Percentiles rank a stretch among this genome's conserved stretches.
phyloP scores from a whole-genome alignment of 2,329 filamentous ascomycete species.

The Phyllosticta citriasiana region DNA sequence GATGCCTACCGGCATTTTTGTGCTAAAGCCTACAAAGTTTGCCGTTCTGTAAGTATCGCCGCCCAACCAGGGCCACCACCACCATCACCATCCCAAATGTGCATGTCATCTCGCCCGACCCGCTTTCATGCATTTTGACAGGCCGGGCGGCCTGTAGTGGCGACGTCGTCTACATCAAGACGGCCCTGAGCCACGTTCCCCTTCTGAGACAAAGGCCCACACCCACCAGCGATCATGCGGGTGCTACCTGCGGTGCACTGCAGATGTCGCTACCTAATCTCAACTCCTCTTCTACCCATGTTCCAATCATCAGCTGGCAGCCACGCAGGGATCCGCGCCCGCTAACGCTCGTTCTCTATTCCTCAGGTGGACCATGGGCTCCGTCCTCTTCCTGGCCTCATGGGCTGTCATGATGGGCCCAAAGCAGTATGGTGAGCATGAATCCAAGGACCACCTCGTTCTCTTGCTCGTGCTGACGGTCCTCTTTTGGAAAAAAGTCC shows the following conservation, averaged over 20 bases:
- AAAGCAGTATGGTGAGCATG: conserved; percentile 53
- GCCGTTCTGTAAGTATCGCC: conserved; percentile 76
- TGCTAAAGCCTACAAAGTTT: conserved; percentile 81
- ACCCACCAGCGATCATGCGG: conserved; percentile 31
- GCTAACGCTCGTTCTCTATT: conserved; percentile 13
- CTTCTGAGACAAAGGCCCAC: conserved; percentile 13
- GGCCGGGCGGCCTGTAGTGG: conserved; percentile 4
- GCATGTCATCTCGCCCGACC: conserved; percentile 1
- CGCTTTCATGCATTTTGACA: conserved; percentile 9
- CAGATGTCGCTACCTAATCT: conserved; percentile 23
- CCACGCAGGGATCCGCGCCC: conserved; percentile 10
- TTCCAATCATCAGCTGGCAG: conserved; percentile 17
- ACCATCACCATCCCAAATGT: not conserved
- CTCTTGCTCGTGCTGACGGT: not conserved
- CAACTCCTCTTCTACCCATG: conserved; percentile 18
- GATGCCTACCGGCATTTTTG: conserved; percentile 62
- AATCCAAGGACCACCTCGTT: conserved; percentile 10
- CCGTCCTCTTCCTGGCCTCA: conserved; percentile 77
- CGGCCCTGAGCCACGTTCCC: conserved; percentile 27
- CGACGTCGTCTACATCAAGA: conserved; percentile 18
- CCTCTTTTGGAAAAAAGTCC: conserved; percentile 31
- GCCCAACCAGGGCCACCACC: conserved; percentile 13
- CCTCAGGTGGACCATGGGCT: conserved; percentile 86
- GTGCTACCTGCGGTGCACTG: conserved; percentile 28
- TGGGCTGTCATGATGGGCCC: conserved; percentile 95